Base-by-base conservation (phyloP, 176 grass and related monocot genomes). In the Oryza punctata region DNA sequence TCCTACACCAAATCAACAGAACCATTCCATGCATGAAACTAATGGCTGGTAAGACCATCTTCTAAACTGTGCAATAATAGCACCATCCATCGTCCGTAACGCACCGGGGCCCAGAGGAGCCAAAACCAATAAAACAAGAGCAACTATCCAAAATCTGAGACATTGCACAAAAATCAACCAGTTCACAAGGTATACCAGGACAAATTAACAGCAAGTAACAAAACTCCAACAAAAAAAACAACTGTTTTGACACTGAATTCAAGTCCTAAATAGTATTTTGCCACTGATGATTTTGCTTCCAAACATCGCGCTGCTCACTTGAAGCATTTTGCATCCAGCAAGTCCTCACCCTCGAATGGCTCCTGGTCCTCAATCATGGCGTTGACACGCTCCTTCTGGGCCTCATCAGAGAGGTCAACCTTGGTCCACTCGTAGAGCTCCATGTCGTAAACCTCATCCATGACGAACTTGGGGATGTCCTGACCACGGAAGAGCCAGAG, bases 361-460 rank as follows among this genome's bases (percentile, higher is more conserved):
- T 99, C 93, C 71, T 90, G 93, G 44, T 99, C 96, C 83, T 99
- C 96, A 0, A 99, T 99, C 96, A 99, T 96, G 38, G 93, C 89
- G 14, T 64, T 91, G 4, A 90, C 93, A 0, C 87, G 89, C 75
- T 96, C 91, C 87, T 91, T 99, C 75, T 99, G 96, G 13, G 65
- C 87, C 61, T 85, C 91, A 26, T 99, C 93, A 0, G 89, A 87
- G 59, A 96, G 67, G 74, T 99, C 93, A 14, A 89, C 96, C 89
- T 99, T 99, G 33, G 80, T 85, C 96, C 96, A 99, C 30, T 94
- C 83, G 0, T 99, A 99, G 14, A 99, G 91, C 71, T 99, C 96
- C 96, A 96, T 99, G 83, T 99, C 96, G 0, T 99, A 99, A 26
- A 92, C 91, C 85, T 99, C 96, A 0, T 99, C 91, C 45, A 99